These are phyloP conservation scores for Nakazawaea ernobii DNA, from an alignment of 805 yeast genomes.

Conservation along the genomic window DNA sequence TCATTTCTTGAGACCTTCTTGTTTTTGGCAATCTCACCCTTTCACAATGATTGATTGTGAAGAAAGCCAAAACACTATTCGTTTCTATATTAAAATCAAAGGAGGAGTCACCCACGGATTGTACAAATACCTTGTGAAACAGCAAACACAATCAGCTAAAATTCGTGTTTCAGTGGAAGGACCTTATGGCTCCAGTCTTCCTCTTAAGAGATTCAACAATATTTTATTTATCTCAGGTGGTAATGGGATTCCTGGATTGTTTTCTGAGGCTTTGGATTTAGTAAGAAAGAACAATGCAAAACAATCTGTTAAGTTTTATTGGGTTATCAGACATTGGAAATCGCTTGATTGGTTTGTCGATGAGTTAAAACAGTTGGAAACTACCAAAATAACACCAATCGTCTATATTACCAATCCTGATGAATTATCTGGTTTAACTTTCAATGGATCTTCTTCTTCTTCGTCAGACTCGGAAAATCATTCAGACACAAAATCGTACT, in stretches of 20 bases:
- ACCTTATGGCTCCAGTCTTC: constrained; percentile 47
- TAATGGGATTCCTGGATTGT: constrained; percentile 47
- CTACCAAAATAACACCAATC: constrained; percentile 29
- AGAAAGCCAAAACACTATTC: constrained; percentile 16
- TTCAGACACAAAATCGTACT: constrained; percentile 1
- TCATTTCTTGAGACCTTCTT: constrained; percentile 31
- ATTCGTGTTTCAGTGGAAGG: constrained; percentile 50
- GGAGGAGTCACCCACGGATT: constrained; percentile 30
- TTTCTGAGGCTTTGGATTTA: constrained; percentile 31
- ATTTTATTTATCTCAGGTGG: constrained; percentile 45
- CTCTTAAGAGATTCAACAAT: constrained; percentile 30
- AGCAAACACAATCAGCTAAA: constrained; percentile 21
- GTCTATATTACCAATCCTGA: constrained; percentile 36
- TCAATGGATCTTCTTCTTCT: constrained; percentile 11
- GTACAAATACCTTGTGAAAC: constrained; percentile 18
- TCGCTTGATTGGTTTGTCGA: constrained; percentile 46
- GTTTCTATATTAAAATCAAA: constrained; percentile 30
- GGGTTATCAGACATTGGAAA: constrained; percentile 55
- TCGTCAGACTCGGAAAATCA: background rate
- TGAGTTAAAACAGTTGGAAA: constrained; percentile 31
- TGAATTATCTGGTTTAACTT: constrained; percentile 6
- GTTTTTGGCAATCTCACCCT: constrained; percentile 43
- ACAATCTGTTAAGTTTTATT: constrained; percentile 41
- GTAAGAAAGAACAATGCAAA: constrained; percentile 19
- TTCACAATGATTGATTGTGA: constrained; percentile 28